These are phyloP conservation scores for Lumnitzera racemosa DNA, from an alignment of 345 rosid species.

Conservation along the genomic window DNA sequence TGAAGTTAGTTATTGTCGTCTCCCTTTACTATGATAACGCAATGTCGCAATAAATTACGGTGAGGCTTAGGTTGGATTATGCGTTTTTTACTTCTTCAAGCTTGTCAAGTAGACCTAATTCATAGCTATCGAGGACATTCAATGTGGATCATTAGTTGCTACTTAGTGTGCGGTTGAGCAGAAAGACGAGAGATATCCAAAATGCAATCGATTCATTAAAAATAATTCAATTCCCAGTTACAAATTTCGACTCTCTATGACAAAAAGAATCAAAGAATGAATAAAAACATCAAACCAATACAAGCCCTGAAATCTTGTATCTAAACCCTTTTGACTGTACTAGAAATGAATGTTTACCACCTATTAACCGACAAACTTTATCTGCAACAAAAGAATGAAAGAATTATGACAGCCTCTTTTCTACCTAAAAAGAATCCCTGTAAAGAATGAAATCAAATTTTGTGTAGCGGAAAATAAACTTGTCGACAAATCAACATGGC, in stretches of 20 bases:
- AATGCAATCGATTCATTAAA: too few species aligned
- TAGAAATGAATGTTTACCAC: conserved; percentile 10
- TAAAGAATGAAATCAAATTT: conserved; percentile 15
- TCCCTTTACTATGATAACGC: not conserved
- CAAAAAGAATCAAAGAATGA: too few species aligned
- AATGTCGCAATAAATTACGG: too few species aligned
- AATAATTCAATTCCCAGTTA: too few species aligned
- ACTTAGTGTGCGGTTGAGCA: too few species aligned
- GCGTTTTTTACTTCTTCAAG: too few species aligned
- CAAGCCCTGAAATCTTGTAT: conserved; percentile 15
- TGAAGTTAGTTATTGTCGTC: not conserved
- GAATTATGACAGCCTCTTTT: conserved; percentile 27
- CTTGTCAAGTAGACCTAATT: too few species aligned
- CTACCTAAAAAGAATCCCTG: conserved; percentile 50
- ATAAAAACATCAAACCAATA: conserved; percentile 5
- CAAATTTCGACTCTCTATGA: too few species aligned
- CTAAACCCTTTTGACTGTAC: conserved; percentile 12
- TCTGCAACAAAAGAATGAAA: conserved; percentile 41
- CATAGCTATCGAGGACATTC: too few species aligned
- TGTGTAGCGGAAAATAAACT: conserved; percentile 25
- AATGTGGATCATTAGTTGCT: too few species aligned
- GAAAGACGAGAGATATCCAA: too few species aligned
- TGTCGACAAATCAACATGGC: conserved; percentile 29
- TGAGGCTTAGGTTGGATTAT: too few species aligned
- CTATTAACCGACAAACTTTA: conserved; percentile 18